Evolutionary conservation across 805 yeast species (phyloP).

Genomic region (Hanseniaspora meyeri): DNA sequence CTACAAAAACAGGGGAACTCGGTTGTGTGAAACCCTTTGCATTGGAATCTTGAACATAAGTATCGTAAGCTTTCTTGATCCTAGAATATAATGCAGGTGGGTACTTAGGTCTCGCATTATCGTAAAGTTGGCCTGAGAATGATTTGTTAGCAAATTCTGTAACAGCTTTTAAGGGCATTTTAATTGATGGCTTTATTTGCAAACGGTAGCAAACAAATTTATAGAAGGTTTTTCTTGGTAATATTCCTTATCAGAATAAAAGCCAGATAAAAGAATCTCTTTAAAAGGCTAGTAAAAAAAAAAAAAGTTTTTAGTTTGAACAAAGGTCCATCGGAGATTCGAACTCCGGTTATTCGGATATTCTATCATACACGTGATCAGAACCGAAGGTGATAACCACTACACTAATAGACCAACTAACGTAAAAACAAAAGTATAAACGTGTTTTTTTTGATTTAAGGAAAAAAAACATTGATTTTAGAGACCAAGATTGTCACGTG

Average conservation of each 20-base stretch:
- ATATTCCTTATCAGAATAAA: too few relatives aligned
- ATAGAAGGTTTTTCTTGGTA: not conserved
- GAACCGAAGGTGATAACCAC: constrained; percentile 16
- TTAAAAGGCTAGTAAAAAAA: not conserved
- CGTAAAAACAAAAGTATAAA: not conserved
- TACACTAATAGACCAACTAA: constrained; percentile 13
- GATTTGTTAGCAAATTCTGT: constrained; percentile 44
- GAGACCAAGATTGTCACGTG: too few relatives aligned
- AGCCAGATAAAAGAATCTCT: not conserved
- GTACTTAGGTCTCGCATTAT: constrained; percentile 53
- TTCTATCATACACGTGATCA: constrained; percentile 5
- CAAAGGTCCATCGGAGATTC: constrained; percentile 72
- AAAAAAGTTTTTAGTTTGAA: constrained; percentile 17
- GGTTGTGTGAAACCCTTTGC: constrained; percentile 20
- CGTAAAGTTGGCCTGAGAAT: constrained; percentile 44
- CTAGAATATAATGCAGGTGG: constrained; percentile 39
- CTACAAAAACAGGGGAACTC: constrained; percentile 36
- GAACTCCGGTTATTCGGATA: constrained; percentile 66
- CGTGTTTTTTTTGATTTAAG: not conserved
- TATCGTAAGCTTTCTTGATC: constrained; percentile 32
- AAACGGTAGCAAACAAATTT: not conserved
- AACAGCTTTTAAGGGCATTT: not conserved
- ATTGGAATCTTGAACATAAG: not conserved
- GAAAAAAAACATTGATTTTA: not conserved
- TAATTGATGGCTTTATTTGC: not conserved